Evolutionary conservation across 345 rosid genomes (phyloP).

Genomic region (Citrus hindsii): DNA sequence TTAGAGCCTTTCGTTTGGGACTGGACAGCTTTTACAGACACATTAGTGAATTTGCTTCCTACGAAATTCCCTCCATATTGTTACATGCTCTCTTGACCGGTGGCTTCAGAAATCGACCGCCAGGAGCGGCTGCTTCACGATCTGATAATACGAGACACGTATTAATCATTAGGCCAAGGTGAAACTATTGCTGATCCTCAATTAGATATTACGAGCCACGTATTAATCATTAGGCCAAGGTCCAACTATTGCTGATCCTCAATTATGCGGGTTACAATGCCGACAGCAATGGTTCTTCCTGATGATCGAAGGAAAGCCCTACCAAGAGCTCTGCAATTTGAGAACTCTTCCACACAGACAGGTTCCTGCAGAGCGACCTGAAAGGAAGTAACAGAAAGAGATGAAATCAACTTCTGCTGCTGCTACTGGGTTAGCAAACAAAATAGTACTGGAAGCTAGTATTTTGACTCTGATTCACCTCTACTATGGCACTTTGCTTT

Average conservation of each 20-base stretch:
- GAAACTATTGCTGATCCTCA: background rate
- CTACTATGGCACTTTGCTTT: conserved; percentile 78
- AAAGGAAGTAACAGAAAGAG: conserved; percentile 3
- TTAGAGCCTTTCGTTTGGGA: too few species aligned
- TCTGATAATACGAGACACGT: background rate
- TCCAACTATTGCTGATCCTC: conserved; percentile 31
- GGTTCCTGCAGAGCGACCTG: conserved; percentile 61
- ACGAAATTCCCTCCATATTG: background rate
- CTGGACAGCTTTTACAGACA: background rate
- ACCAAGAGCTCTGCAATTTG: conserved; percentile 76
- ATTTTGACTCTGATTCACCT: conserved; percentile 41
- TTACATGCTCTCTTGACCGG: background rate
- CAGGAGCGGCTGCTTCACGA: too few species aligned
- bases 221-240: background rate
- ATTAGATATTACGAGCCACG: background rate
- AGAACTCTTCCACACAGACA: conserved; percentile 68
- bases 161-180: background rate
- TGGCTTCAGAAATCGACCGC: background rate
- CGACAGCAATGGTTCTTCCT: conserved; percentile 83
- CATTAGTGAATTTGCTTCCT: background rate
- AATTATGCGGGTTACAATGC: conserved; percentile 59
- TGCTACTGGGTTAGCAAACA: background rate
- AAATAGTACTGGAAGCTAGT: background rate
- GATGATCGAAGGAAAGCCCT: conserved; percentile 74
- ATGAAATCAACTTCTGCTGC: conserved; percentile 1